Evolutionary conservation across 495 filamentous ascomycete genomes (phyloP).

Genomic region (Lophiotrema nucula): DNA sequence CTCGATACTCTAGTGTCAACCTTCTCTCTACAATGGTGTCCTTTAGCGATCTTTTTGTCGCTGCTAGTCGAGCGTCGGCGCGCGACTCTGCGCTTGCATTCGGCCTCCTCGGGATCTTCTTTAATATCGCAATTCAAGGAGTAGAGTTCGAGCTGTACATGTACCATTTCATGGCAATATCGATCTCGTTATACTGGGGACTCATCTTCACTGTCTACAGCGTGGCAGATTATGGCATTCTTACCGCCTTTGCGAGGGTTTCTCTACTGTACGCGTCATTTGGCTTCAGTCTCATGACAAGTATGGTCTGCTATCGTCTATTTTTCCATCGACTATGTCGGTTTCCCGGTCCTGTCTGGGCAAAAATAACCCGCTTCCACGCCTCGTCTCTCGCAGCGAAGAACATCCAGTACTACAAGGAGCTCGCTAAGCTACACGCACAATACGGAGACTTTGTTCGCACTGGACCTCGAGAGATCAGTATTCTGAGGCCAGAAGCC

Average conservation of each 20-base stretch:
- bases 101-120: not conserved
- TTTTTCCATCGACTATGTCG: constrained; percentile 23
- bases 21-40: too few relatives aligned
- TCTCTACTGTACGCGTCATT: not conserved
- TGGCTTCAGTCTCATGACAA: constrained; percentile 39
- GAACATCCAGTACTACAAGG: constrained; percentile 10
- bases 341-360: constrained; percentile 22
- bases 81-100: not conserved
- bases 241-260: constrained; percentile 1
- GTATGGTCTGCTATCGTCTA: constrained; percentile 40
- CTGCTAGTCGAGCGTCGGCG: too few relatives aligned
- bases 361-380: constrained; percentile 23
- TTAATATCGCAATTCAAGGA: not conserved
- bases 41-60: too few relatives aligned
- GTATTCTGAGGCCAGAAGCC: constrained; percentile 43
- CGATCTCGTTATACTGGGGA: not conserved
- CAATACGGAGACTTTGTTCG: constrained; percentile 26
- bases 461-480: constrained; percentile 35
- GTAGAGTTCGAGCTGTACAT: constrained; percentile 19
- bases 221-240: not conserved
- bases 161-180: constrained; percentile 15
- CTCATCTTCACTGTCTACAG: too few relatives aligned
- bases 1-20: too few relatives aligned
- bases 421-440: constrained; percentile 11
- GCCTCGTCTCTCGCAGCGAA: constrained; percentile 4